phyloP scores from a whole-genome alignment of 306 rosid genomes.

The Arachis stenosperma region DNA sequence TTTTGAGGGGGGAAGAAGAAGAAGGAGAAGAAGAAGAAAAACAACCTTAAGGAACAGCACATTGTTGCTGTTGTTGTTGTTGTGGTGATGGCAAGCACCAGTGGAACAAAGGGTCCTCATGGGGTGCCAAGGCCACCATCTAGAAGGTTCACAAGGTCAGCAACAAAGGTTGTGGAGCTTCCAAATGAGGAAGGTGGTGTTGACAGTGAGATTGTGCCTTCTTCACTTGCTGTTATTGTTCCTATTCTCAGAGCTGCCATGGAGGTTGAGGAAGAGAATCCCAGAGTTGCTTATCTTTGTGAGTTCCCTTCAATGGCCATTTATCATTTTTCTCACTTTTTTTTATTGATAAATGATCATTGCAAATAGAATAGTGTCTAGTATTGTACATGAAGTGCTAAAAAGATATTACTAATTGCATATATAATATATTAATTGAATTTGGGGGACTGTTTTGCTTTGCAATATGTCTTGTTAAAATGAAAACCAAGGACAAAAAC shows the following conservation, averaged over 20 bases:
- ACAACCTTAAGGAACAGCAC: conserved; percentile 13
- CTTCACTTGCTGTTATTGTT: conserved; percentile 65
- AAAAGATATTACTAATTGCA: too few relatives aligned
- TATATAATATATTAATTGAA: background rate
- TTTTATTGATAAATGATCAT: background rate
- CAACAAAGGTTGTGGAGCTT: conserved; percentile 59
- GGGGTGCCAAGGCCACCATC: conserved; percentile 53
- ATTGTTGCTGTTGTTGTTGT: conserved; percentile 32
- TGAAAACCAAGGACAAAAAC: background rate
- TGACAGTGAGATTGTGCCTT: conserved; percentile 76
- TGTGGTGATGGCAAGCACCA: conserved; percentile 76
- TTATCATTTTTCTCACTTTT: background rate
- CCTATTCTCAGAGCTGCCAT: conserved; percentile 91
- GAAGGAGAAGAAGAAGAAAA: conserved; percentile 6
- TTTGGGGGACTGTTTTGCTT: background rate
- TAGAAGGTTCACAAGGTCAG: conserved; percentile 48
- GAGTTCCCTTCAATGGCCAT: conserved; percentile 35
- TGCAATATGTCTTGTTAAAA: conserved; percentile 1
- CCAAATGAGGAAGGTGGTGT: conserved; percentile 53
- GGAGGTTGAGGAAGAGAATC: conserved; percentile 70
- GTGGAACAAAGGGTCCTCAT: conserved; percentile 66
- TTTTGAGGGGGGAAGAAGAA: conserved; percentile 9
- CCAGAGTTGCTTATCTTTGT: conserved; percentile 96
- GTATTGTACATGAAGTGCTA: background rate
- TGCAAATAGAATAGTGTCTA: background rate